Evolutionary conservation across 164 flowering plant genomes (phyloP).

Genomic region (Buxus sempervirens): DNA sequence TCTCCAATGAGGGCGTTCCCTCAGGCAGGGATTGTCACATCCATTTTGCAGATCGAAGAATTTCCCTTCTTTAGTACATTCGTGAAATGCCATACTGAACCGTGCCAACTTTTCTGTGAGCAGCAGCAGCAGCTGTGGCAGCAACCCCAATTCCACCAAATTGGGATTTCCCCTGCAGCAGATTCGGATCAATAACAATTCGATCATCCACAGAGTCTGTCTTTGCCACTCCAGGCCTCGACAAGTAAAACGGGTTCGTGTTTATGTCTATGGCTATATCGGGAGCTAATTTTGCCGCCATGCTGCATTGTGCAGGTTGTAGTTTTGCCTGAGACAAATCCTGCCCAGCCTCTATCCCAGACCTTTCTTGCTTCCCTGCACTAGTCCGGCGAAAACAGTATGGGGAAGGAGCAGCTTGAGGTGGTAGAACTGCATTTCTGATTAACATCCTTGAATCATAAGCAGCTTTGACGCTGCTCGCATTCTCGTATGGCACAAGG

Average conservation of each 20-base stretch:
- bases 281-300: constrained; percentile 47
- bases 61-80: constrained; percentile 46
- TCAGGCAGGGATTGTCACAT: neutral
- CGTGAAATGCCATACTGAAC: constrained; percentile 67
- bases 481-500: constrained; percentile 46
- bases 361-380: constrained; percentile 35
- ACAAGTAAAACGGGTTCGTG: constrained; percentile 49
- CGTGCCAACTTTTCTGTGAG: constrained; percentile 61
- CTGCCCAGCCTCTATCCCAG: constrained; percentile 28
- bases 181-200: constrained; percentile 42
- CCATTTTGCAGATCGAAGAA: neutral
- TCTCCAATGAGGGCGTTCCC: neutral
- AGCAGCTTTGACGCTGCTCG: constrained; percentile 34
- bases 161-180: constrained; percentile 57
- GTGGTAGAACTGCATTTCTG: constrained; percentile 42
- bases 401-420: constrained; percentile 37
- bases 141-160: constrained; percentile 44
- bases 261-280: constrained; percentile 67
- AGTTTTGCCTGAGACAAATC: constrained; percentile 30
- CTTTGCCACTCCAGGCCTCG: constrained; percentile 37
- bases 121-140: constrained; percentile 39
- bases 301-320: constrained; percentile 39
- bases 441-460: constrained; percentile 49
- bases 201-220: constrained; percentile 34
- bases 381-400: constrained; percentile 37